phyloP scores from a whole-genome alignment of 805 yeast species.

The Lachancea nothofagi region DNA sequence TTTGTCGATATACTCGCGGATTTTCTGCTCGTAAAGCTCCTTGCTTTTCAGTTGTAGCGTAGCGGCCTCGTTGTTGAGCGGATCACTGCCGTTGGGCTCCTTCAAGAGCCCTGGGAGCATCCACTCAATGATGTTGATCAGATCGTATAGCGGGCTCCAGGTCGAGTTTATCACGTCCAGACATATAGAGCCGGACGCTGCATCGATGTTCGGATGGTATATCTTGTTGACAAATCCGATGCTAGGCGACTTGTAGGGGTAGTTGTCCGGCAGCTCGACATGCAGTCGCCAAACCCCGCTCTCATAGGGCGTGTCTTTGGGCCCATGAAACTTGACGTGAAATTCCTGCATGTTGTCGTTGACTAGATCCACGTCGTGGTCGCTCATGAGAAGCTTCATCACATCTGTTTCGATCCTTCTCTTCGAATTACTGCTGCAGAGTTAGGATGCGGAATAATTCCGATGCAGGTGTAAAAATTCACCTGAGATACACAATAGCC shows the following conservation, averaged over 20 bases:
- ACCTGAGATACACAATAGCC: too few species aligned
- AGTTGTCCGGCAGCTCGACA: conserved; percentile 91
- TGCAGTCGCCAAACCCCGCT: conserved; percentile 87
- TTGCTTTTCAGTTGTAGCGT: conserved; percentile 67
- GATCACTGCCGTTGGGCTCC: conserved; percentile 93
- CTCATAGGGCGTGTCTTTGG: conserved; percentile 79
- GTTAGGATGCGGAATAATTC: too few species aligned
- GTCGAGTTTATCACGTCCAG: conserved; percentile 95
- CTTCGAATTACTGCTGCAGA: conserved; percentile 25
- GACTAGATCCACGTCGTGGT: conserved; percentile 77
- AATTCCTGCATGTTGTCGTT: conserved; percentile 86
- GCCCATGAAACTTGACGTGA: conserved; percentile 80
- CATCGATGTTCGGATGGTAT: conserved; percentile 94
- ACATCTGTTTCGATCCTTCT: conserved; percentile 84
- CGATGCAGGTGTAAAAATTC: too few species aligned
- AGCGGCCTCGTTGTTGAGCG: conserved; percentile 87
- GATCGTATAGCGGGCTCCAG: conserved; percentile 97
- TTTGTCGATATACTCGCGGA: conserved; percentile 64
- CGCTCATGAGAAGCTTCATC: conserved; percentile 91
- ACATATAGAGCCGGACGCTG: conserved; percentile 85
- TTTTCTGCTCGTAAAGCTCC: conserved; percentile 58
- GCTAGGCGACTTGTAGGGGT: conserved; percentile 93
- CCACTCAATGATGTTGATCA: conserved; percentile 83
- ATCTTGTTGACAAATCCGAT: conserved; percentile 89
- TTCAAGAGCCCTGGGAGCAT: conserved; percentile 87